Conservation (phyloP, 441 rosid species). For the Jatropha multifida region DNA sequence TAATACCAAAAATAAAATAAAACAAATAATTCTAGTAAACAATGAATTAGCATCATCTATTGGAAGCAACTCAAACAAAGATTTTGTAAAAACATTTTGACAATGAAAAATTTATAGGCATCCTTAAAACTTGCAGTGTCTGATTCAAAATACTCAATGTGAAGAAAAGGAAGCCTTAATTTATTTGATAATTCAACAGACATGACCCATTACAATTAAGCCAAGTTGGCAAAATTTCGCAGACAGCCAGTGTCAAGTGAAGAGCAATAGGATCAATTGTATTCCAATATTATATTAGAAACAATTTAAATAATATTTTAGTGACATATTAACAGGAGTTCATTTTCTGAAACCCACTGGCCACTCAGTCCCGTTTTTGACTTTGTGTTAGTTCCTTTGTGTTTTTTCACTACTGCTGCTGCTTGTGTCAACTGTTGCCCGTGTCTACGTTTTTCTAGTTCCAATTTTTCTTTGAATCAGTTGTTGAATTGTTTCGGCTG, state of each 20-base stretch:
- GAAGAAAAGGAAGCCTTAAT: not conserved
- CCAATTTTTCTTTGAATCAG: too few species aligned
- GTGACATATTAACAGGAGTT: not conserved
- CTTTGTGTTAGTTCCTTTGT: too few species aligned
- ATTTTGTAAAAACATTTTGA: not conserved
- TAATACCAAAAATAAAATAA: not conserved
- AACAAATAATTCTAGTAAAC: too few species aligned
- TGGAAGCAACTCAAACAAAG: not conserved
- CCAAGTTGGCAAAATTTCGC: not conserved
- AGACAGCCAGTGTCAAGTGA: not conserved
- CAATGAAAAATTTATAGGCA: not conserved
- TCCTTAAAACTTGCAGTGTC: not conserved
- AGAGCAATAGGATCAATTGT: not conserved
- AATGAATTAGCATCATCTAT: not conserved
- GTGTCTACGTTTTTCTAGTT: too few species aligned
- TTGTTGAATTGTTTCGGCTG: too few species aligned
- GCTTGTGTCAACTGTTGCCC: too few species aligned
- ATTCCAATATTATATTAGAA: not conserved
- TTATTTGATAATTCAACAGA: not conserved
- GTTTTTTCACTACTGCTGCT: too few species aligned
- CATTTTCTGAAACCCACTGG: conserved; percentile 7
- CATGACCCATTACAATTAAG: conserved; percentile 3
- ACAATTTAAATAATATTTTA: too few species aligned
- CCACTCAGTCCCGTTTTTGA: too few species aligned
- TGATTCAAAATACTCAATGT: not conserved